phyloP scores from a whole-genome alignment of 2,329 filamentous ascomycete species.

The Stagonosporopsis vannaccii region DNA sequence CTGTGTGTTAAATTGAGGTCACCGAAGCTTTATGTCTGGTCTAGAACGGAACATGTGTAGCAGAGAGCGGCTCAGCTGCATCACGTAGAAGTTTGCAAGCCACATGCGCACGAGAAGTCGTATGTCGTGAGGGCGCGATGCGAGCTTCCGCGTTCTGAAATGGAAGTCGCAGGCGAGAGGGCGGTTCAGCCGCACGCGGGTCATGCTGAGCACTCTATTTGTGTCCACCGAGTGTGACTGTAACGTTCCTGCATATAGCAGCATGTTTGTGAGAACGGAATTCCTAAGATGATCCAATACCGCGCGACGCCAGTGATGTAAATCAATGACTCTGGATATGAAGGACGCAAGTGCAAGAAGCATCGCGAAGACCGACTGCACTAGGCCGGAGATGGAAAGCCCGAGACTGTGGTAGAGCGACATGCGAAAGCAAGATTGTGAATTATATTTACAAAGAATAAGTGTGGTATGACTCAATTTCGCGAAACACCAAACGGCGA shows the following conservation, averaged over 20 bases:
- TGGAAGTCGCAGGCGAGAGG: slow-evolving; percentile 13
- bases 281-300: not conserved
- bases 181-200: slow-evolving; percentile 22
- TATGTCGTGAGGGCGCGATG: not conserved
- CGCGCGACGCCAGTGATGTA: not conserved
- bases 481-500: not conserved
- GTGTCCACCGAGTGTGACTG: not conserved
- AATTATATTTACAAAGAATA: slow-evolving; percentile 7
- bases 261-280: not conserved
- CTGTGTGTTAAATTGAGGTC: not conserved
- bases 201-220: slow-evolving; percentile 9
- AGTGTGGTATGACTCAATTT: not conserved
- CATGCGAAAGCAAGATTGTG: not conserved
- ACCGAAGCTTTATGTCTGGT: not conserved
- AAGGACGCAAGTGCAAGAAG: not conserved
- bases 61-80: not conserved
- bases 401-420: not conserved
- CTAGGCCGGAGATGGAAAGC: not conserved
- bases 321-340: not conserved
- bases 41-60: not conserved
- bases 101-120: not conserved
- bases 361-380: not conserved
- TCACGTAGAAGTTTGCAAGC: not conserved
- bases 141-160: not conserved
- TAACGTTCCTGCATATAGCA: not conserved